Evolutionary conservation across 73 alveolate species (phyloP).

Genomic region (Paramecium sexaurelia): DNA sequence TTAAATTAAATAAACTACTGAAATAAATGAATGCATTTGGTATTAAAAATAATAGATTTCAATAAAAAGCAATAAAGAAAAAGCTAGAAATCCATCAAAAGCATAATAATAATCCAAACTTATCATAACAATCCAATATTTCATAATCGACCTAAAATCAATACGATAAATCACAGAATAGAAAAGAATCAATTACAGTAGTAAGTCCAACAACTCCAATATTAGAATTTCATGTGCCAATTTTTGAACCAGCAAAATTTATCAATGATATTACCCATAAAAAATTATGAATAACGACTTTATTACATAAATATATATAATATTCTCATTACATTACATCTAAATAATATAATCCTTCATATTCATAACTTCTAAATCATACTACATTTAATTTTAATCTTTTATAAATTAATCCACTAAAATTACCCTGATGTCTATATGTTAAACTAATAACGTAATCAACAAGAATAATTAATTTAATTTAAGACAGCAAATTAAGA

Average conservation of each 20-base stretch:
- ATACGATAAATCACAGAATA: background rate
- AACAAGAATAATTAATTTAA: no score
- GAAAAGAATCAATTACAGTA: background rate
- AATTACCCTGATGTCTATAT: no score
- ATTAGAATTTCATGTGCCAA: background rate
- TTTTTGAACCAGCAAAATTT: slow-evolving; percentile 19
- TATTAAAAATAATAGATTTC: slow-evolving; percentile 10
- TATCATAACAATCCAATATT: background rate
- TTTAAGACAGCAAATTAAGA: no score
- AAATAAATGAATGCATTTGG: slow-evolving; percentile 21
- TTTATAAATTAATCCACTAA: no score
- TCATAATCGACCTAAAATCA: background rate
- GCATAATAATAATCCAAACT: background rate
- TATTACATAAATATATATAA: background rate
- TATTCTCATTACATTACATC: background rate
- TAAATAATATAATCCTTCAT: no score
- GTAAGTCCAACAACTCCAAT: background rate
- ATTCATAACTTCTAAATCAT: no score
- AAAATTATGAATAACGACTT: background rate
- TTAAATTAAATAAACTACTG: background rate
- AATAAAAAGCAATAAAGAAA: background rate
- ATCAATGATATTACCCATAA: background rate
- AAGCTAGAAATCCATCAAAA: background rate
- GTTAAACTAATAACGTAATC: no score
- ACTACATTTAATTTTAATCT: no score